These are phyloP conservation scores for Diaporthe destruens DNA, from an alignment of 2,329 filamentous ascomycete genomes.

Conservation along the genomic window DNA sequence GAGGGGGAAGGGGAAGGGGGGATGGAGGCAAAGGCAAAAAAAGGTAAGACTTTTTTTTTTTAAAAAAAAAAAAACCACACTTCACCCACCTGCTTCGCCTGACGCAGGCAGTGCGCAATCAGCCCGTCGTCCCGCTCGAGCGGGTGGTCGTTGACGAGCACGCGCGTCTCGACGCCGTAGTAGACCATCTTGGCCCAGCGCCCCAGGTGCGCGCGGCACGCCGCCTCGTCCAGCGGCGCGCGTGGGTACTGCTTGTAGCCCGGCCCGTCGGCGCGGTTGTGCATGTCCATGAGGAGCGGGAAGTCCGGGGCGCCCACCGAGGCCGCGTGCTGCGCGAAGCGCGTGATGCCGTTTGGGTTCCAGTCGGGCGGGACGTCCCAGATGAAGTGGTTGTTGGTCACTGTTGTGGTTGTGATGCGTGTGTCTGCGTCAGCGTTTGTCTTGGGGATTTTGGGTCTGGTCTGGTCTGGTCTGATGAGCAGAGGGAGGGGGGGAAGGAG, in stretches of 20 bases:
- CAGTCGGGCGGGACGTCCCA: neutral
- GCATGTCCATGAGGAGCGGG: neutral
- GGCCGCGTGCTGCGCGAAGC: constrained; percentile 24
- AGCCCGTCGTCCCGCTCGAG: neutral
- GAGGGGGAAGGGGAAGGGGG: no score
- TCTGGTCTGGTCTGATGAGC: no score
- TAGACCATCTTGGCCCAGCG: constrained; percentile 15
- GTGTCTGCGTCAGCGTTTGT: neutral
- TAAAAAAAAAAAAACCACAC: no score
- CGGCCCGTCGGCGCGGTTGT: neutral
- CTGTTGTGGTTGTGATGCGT: neutral
- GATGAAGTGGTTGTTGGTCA: constrained; percentile 11
- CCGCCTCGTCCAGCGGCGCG: neutral
- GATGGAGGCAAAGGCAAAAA: no score
- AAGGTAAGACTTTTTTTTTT: no score
- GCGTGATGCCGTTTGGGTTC: neutral
- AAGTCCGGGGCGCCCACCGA: neutral
- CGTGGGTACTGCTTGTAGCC: constrained; percentile 7
- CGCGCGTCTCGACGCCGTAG: constrained; percentile 8
- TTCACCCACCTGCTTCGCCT: neutral
- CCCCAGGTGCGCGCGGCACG: neutral
- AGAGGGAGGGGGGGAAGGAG: neutral
- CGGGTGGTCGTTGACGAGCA: neutral
- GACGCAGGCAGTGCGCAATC: neutral
- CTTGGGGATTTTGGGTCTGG: neutral